phyloP scores from a whole-genome alignment of 106 monocot species.

The Iris macrosiphon region DNA sequence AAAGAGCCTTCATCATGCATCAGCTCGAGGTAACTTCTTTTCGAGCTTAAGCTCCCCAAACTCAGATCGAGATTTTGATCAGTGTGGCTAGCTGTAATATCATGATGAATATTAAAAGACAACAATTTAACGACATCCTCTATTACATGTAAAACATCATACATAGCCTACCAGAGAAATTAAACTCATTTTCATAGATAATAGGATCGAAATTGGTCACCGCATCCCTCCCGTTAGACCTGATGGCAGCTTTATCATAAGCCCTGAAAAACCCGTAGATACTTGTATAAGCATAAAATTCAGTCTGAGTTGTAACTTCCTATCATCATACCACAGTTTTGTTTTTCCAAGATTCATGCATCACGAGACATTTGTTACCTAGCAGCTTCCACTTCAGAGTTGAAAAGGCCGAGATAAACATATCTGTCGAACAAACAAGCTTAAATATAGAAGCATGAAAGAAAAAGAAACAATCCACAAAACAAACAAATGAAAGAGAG shows the following conservation, averaged over 20 bases:
- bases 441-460: not conserved
- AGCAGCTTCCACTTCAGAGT: slow-evolving; percentile 27
- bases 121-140: not conserved
- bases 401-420: slow-evolving; percentile 18
- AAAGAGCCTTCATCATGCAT: slow-evolving; percentile 25
- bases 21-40: slow-evolving; percentile 8
- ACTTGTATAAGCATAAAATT: no score
- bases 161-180: slow-evolving; percentile 13
- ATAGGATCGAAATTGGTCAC: slow-evolving; percentile 72
- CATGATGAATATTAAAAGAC: not conserved
- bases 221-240: slow-evolving; percentile 62
- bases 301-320: no score
- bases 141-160: slow-evolving; percentile 1
- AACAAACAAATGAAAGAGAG: not conserved
- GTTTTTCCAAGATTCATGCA: no score
- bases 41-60: slow-evolving; percentile 45
- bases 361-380: slow-evolving; percentile 9
- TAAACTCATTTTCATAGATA: slow-evolving; percentile 41
- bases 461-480: not conserved
- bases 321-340: no score
- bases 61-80: slow-evolving; percentile 68
- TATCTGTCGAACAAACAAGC: slow-evolving; percentile 9
- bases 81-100: slow-evolving; percentile 6
- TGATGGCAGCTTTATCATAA: slow-evolving; percentile 83
- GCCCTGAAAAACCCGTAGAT: slow-evolving; percentile 34